phyloP scores from a whole-genome alignment of 345 rosid genomes.

The Geranium brycei region DNA sequence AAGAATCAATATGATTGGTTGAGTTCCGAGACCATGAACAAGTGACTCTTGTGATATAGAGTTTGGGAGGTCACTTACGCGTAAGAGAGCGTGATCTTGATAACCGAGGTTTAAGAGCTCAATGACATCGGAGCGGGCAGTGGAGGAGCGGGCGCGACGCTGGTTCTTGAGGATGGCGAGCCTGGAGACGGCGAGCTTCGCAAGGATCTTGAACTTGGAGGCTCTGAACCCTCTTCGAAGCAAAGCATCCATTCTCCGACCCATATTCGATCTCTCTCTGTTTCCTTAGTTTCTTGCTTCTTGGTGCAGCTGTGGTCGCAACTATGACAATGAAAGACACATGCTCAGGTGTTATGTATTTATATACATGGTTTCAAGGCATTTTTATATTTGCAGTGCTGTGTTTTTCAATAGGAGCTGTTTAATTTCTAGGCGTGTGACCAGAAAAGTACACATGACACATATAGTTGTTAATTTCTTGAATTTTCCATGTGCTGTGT shows the following conservation, averaged over 20 bases:
- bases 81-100: constrained; percentile 27
- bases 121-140: constrained; percentile 27
- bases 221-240: constrained; percentile 27
- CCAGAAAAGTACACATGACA: not conserved
- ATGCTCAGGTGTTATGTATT: too few relatives aligned
- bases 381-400: too few relatives aligned
- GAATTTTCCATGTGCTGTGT: not conserved
- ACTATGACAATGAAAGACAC: not conserved
- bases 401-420: too few relatives aligned
- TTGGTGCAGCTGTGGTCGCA: not conserved
- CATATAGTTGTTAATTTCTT: not conserved
- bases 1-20: too few relatives aligned
- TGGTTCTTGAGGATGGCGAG: constrained; percentile 24
- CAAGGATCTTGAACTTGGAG: constrained; percentile 28
- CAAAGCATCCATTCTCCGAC: constrained; percentile 13
- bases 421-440: not conserved
- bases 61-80: constrained; percentile 4
- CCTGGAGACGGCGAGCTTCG: constrained; percentile 29
- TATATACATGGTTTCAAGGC: too few relatives aligned
- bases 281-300: not conserved
- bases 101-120: constrained; percentile 33
- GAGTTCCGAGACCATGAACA: too few relatives aligned
- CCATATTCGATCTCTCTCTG: constrained; percentile 11
- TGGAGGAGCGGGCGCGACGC: constrained; percentile 21
- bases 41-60: too few relatives aligned